phyloP scores from a whole-genome alignment of 768 basidiomycete genomes.

The Amanita inopinata region DNA sequence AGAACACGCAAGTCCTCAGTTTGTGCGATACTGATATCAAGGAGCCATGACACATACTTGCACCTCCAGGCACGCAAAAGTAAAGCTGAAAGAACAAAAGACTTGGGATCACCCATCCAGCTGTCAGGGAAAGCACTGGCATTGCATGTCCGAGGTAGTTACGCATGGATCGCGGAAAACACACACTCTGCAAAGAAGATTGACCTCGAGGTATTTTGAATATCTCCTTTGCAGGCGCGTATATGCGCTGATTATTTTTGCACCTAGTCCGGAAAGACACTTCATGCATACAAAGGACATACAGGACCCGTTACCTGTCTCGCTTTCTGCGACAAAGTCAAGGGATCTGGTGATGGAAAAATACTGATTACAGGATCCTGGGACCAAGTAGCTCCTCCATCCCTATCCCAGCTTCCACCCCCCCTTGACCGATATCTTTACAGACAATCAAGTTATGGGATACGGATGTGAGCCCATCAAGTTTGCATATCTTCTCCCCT shows the following conservation, averaged over 20 bases:
- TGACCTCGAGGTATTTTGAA: conserved; percentile 63
- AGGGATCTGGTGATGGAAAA: conserved; percentile 30
- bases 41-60: not conserved
- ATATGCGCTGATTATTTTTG: conserved; percentile 1
- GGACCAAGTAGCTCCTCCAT: conserved; percentile 58
- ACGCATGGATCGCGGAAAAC: conserved; percentile 87
- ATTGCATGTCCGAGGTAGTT: conserved; percentile 50
- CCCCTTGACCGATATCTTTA: not conserved
- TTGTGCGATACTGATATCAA: conserved; percentile 5
- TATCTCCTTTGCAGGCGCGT: too few relatives aligned
- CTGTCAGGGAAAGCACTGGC: conserved; percentile 68
- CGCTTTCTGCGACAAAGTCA: conserved; percentile 45
- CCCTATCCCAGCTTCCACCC: not conserved
- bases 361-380: conserved; percentile 86
- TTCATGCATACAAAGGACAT: conserved; percentile 74
- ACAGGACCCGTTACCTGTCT: conserved; percentile 82
- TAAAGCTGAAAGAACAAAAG: conserved; percentile 64
- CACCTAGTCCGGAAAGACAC: conserved; percentile 67
- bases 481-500: conserved; percentile 7
- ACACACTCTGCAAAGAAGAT: conserved; percentile 64
- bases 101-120: conserved; percentile 70
- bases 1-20: conserved; percentile 37
- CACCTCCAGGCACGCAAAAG: conserved; percentile 57
- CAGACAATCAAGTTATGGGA: conserved; percentile 89
- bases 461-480: conserved; percentile 41